Evolutionary conservation across 352 stramenopile species (phyloP).

Genomic region (Globisporangium barbulae): DNA sequence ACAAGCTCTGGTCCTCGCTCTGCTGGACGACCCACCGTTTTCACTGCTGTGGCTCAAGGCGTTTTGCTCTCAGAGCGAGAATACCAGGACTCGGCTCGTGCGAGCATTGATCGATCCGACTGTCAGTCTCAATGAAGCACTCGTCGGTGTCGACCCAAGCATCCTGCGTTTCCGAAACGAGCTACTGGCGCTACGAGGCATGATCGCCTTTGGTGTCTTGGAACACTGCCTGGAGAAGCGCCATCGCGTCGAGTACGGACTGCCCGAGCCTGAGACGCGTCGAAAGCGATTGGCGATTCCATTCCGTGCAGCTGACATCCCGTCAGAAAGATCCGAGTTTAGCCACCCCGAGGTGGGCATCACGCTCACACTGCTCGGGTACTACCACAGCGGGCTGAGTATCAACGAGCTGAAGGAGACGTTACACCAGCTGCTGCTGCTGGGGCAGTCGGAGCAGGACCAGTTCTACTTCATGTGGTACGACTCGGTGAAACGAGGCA

Average conservation of each 20-base stretch:
- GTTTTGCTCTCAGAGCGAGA: slow-evolving; percentile 2
- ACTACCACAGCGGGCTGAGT: slow-evolving; percentile 78
- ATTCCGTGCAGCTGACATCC: slow-evolving; percentile 81
- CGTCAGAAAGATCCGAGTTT: slow-evolving; percentile 81
- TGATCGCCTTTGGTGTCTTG: slow-evolving; percentile 75
- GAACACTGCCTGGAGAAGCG: slow-evolving; percentile 83
- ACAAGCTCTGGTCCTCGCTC: slow-evolving; percentile 44
- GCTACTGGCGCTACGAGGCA: slow-evolving; percentile 66
- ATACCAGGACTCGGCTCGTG: slow-evolving; percentile 23
- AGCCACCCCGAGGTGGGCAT: slow-evolving; percentile 87
- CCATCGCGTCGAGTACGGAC: slow-evolving; percentile 78
- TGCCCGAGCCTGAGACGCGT: slow-evolving; percentile 35
- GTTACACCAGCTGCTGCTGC: slow-evolving; percentile 51
- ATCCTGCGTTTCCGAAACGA: slow-evolving; percentile 19
- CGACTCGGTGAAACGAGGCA: slow-evolving; percentile 23
- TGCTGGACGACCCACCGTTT: slow-evolving; percentile 61
- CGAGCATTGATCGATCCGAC: slow-evolving; percentile 32
- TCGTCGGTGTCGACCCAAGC: slow-evolving; percentile 11
- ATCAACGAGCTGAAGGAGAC: slow-evolving; percentile 42
- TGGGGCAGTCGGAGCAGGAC: slow-evolving; percentile 61
- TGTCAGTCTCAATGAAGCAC: slow-evolving; percentile 23
- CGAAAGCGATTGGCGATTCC: slow-evolving; percentile 84
- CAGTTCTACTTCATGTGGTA: slow-evolving; percentile 78
- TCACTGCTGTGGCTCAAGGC: slow-evolving; percentile 35
- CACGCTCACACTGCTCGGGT: slow-evolving; percentile 74